Evolutionary conservation across 2,329 filamentous ascomycete species (phyloP), one percentile per base, ranked within the genome.

Genomic region (Hymenoscyphus albidus): DNA sequence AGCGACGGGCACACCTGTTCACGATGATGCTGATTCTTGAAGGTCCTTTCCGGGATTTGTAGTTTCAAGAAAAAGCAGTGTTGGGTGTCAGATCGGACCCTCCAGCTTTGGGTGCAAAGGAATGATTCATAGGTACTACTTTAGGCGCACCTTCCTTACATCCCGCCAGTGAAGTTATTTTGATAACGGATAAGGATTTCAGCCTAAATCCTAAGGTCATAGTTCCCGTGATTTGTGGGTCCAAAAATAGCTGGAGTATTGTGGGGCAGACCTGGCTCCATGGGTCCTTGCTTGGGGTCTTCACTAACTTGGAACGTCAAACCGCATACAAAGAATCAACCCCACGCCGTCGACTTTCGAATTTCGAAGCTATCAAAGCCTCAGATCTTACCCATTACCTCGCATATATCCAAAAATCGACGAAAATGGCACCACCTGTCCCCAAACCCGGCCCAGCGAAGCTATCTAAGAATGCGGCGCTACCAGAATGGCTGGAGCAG

Each of bases 401-500:
- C 18, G 32, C 27, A 38, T 31, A 27, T 31, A 22, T 22, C 48
- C 32, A 18, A 55, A n/a, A 66, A 65, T 66, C 66, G 62, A 31
- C 67, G 32, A 64, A 64, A 27, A 54, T 54, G 48, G 18, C 48
- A 22, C 65, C 72, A 13, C 69, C 85, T 69, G 85, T 97, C 71
- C 94, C 95, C 65, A 91, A 94, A 80, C 94, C 94, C 64, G 94
- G 94, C 62, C 93, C 94, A 64, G 94, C 94, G 65, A 92, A 90
- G 72, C 82, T 98, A 70, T 88, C 87, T 68, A 87, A 90, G 64
- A 91, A 92, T 76, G 91, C 93, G 48, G 92, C 92, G 14, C 88
- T 96, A 40, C 92, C 97, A 77, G 93, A 98, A 80, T 99, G 95
- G 95, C 85, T 99, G 39, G 91, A 95, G 76, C 91, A 96, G 78